Evolutionary conservation across 129 eudicot species (phyloP).

Genomic region (Apium graveolens): DNA sequence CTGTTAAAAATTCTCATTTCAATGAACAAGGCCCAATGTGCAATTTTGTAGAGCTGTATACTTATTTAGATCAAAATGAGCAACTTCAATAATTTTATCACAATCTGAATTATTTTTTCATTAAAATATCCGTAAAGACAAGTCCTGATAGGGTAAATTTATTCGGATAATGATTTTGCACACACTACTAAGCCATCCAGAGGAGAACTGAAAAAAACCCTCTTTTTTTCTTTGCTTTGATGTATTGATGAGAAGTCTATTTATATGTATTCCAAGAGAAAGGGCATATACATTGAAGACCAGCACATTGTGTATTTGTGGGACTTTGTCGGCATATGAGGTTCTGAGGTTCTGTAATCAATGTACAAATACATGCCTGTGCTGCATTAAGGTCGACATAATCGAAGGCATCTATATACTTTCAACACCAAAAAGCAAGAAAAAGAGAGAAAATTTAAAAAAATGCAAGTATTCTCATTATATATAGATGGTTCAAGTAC

Average conservation of each 20-base stretch:
- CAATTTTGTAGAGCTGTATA: constrained; percentile 23
- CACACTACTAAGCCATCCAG: background rate
- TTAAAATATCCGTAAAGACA: background rate
- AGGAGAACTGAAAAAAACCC: background rate
- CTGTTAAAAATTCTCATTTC: background rate
- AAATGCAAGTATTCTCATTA: background rate
- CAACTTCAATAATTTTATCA: background rate
- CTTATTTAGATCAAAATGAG: constrained; percentile 6
- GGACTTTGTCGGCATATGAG: background rate
- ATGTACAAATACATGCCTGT: constrained; percentile 1
- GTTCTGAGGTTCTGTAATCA: background rate
- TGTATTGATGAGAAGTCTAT: background rate
- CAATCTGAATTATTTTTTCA: background rate
- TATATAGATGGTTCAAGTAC: background rate
- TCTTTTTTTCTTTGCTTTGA: background rate
- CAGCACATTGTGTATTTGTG: background rate
- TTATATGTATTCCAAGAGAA: background rate
- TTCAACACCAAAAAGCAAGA: background rate
- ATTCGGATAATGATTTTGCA: background rate
- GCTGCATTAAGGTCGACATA: background rate
- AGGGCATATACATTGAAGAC: background rate
- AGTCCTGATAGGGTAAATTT: background rate
- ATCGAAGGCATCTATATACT: background rate
- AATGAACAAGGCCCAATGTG: background rate
- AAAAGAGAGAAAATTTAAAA: background rate